phyloP scores from a whole-genome alignment of 768 basidiomycete genomes.

The Podaxis pistillaris region DNA sequence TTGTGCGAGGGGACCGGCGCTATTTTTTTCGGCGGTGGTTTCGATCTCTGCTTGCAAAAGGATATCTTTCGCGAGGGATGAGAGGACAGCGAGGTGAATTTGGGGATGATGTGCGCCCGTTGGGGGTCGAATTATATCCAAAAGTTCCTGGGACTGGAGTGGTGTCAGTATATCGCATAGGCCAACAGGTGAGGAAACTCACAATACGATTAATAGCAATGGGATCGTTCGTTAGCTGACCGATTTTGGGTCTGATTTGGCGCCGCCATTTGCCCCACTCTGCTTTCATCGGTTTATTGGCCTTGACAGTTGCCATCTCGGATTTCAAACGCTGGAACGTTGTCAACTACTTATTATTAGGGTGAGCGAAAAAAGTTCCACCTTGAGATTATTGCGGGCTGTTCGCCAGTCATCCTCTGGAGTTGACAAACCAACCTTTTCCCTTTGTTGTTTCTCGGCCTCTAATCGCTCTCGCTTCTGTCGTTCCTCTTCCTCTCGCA shows the following conservation, averaged over 20 bases:
- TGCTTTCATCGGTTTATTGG: conserved; percentile 48
- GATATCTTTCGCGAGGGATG: conserved; percentile 86
- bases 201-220: conserved; percentile 64
- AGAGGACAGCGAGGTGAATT: conserved; percentile 77
- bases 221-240: conserved; percentile 77
- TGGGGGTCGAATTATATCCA: conserved; percentile 33
- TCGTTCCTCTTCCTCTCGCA: conserved; percentile 36
- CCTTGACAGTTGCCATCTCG: conserved; percentile 65
- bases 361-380: conserved; percentile 23
- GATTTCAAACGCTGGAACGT: conserved; percentile 56
- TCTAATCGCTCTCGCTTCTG: conserved; percentile 27
- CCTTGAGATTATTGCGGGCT: conserved; percentile 54
- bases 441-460: conserved; percentile 27
- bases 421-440: conserved; percentile 48
- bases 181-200: conserved; percentile 29
- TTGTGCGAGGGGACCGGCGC: conserved; percentile 79
- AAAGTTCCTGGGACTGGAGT: conserved; percentile 37
- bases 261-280: conserved; percentile 69
- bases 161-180: conserved; percentile 2
- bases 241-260: conserved; percentile 83
- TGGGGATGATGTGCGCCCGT: conserved; percentile 27
- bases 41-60: conserved; percentile 93
- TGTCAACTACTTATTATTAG: conserved; percentile 11
- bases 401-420: conserved; percentile 65
- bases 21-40: conserved; percentile 82